Conservation (phyloP, 2,329 filamentous ascomycete genomes). For the Microsporum ferrugineum region DNA sequence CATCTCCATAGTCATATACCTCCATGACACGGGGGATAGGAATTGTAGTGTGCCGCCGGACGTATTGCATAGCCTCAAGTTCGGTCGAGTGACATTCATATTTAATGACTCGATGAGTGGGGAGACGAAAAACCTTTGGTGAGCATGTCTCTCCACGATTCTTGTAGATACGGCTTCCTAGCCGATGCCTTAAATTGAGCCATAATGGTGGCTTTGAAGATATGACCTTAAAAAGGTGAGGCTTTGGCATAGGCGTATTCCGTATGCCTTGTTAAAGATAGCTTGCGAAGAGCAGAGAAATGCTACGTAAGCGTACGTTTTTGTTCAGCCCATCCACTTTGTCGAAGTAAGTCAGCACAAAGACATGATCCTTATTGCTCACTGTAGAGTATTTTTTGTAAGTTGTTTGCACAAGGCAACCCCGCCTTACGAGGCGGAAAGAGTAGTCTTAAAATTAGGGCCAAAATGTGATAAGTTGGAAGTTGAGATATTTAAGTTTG, state of each 20-base stretch:
- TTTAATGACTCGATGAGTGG: slow-evolving; percentile 1
- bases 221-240: background rate
- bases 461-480: too few relatives aligned
- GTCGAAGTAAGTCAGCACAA: too few relatives aligned
- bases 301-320: too few relatives aligned
- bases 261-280: too few relatives aligned
- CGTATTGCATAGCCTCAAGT: slow-evolving; percentile 6
- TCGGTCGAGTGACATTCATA: background rate
- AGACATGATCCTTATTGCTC: too few relatives aligned
- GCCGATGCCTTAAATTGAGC: background rate
- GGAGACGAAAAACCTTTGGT: background rate
- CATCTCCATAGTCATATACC: slow-evolving; percentile 3
- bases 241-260: background rate
- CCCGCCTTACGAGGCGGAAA: too few relatives aligned
- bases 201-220: background rate
- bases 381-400: too few relatives aligned
- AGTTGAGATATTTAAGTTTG: too few relatives aligned
- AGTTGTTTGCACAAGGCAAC: too few relatives aligned
- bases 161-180: background rate
- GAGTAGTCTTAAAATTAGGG: too few relatives aligned
- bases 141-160: background rate
- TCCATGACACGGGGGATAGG: slow-evolving; percentile 4
- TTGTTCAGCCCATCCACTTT: too few relatives aligned
- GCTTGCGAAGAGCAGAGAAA: too few relatives aligned
- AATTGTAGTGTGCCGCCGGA: slow-evolving; percentile 7